Conservation (phyloP, 129 eudicot species). For the Lactuca saligna region DNA sequence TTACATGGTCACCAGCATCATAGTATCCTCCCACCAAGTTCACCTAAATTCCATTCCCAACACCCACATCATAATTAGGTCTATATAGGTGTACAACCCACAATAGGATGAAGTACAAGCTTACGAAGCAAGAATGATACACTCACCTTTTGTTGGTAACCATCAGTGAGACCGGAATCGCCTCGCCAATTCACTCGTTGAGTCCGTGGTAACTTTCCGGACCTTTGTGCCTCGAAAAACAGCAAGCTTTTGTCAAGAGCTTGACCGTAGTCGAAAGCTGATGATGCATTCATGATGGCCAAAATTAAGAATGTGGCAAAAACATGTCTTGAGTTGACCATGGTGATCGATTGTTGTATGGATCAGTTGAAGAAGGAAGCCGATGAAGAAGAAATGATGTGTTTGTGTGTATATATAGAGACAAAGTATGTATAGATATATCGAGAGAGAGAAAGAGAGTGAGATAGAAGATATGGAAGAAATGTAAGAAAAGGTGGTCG, state of each 20-base stretch:
- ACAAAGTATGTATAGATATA: not conserved
- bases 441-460: conserved; percentile 5
- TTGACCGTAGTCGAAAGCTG: conserved; percentile 52
- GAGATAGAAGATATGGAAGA: not conserved
- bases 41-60: conserved; percentile 40
- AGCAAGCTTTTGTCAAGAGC: conserved; percentile 71
- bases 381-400: conserved; percentile 29
- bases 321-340: conserved; percentile 29
- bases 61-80: not conserved
- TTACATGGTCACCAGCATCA: conserved; percentile 88
- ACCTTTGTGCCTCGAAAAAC: conserved; percentile 88
- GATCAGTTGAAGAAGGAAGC: conserved; percentile 2
- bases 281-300: conserved; percentile 38
- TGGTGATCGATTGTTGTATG: conserved; percentile 1
- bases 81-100: not conserved
- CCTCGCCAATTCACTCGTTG: conserved; percentile 80
- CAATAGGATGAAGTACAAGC: not conserved
- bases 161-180: conserved; percentile 73
- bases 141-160: conserved; percentile 60
- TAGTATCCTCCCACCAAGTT: conserved; percentile 85
- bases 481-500: conserved; percentile 44
- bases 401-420: conserved; percentile 4
- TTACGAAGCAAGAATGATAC: not conserved
- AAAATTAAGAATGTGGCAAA: conserved; percentile 25
- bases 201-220: conserved; percentile 58